These are phyloP conservation scores for Solanum megistacrolobum DNA, from an alignment of 257 asterid species.

Conservation along the genomic window DNA sequence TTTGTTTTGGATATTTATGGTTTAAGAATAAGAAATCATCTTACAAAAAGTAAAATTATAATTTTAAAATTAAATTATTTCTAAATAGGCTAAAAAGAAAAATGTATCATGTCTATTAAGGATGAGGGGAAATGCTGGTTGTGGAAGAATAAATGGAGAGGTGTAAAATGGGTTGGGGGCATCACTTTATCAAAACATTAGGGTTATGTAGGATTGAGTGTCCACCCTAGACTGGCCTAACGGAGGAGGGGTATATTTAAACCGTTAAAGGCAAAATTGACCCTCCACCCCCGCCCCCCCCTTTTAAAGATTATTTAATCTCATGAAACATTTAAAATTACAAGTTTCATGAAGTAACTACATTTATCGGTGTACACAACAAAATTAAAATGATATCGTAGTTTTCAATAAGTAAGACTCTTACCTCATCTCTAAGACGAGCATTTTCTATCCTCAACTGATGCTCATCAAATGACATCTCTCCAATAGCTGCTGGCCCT, in stretches of 20 bases:
- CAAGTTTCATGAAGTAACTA: background rate
- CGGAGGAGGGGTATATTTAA: background rate
- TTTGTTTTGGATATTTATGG: background rate
- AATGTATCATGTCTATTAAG: background rate
- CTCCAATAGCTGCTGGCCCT: conserved; percentile 63
- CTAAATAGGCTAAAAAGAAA: background rate
- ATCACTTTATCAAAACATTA: background rate
- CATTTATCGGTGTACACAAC: background rate
- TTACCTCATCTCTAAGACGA: conserved; percentile 69
- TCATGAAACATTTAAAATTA: background rate
- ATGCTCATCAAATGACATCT: conserved; percentile 68
- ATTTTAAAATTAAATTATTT: background rate
- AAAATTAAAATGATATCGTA: background rate
- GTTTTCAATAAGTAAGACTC: background rate
- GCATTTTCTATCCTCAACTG: conserved; percentile 69
- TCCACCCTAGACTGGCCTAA: background rate
- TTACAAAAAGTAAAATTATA: background rate
- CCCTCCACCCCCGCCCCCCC: too few species aligned
- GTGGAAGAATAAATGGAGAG: background rate
- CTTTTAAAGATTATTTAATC: background rate
- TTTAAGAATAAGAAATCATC: background rate
- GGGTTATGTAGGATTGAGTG: background rate
- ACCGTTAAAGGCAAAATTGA: background rate
- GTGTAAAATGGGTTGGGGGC: background rate
- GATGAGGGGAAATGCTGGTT: background rate